Conservation (phyloP, 106 monocot species). For the Apostasia ramifera region DNA sequence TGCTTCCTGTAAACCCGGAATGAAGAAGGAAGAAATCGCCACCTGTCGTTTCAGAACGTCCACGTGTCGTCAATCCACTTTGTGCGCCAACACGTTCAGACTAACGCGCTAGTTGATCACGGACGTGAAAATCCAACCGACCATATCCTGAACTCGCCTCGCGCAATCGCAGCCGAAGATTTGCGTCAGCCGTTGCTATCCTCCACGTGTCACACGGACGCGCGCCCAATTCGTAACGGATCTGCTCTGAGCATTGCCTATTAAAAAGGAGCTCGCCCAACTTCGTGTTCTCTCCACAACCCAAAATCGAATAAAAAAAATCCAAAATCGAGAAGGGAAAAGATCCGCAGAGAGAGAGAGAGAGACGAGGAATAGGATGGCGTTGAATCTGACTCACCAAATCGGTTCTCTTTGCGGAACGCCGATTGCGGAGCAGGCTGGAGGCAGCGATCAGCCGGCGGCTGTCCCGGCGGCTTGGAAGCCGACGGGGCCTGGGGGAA, state of each 20-base stretch:
- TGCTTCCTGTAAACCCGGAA: too few species aligned
- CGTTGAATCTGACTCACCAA: conserved; percentile 35
- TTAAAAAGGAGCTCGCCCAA: too few species aligned
- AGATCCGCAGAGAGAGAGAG: background rate
- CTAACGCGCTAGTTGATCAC: too few species aligned
- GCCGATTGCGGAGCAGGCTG: conserved; percentile 8
- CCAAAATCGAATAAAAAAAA: background rate
- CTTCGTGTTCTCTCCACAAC: background rate
- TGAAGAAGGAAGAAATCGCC: too few species aligned
- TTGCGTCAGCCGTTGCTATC: background rate
- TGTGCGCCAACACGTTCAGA: too few species aligned
- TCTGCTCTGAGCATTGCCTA: too few species aligned
- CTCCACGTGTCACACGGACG: background rate
- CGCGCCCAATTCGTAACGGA: too few species aligned
- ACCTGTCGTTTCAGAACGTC: too few species aligned
- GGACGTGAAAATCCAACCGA: too few species aligned
- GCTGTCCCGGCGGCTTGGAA: conserved; percentile 4
- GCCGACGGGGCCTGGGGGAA: conserved; percentile 13
- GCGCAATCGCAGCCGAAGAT: background rate
- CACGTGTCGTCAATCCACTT: too few species aligned
- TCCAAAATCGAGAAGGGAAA: too few species aligned
- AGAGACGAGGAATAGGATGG: conserved; percentile 10
- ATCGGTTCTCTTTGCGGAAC: conserved; percentile 26
- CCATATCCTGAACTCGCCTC: too few species aligned
- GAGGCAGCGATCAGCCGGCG: background rate